Evolutionary conservation across 768 basidiomycete species (phyloP), one percentile per base, ranked within the genome.

Genomic region (Boletus tylopilopsis): DNA sequence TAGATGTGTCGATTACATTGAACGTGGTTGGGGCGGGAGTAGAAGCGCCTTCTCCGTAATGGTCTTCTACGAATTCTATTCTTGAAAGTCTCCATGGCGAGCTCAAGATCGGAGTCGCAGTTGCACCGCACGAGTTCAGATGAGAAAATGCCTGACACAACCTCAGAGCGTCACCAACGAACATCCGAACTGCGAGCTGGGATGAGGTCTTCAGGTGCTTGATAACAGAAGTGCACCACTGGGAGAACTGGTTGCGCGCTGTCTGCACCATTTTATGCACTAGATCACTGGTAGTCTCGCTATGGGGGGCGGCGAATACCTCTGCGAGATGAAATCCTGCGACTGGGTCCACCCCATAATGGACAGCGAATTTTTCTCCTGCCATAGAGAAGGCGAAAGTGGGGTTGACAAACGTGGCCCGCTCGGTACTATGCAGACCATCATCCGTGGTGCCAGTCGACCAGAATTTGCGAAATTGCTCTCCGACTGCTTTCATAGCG

Each of bases 1-100:
- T 70, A 27, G 68, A 68, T 12, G 67, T 67, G 36, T 68, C 57
- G 32, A 68, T 69, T 34, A 70, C 65, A 22, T 70, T 61, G 48
- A 68, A 70, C 15, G 23, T 48, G 8, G 58, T 57, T 10, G 67
- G 67, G 8, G 68, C 68, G 0, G 55, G 57, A 24, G 45, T 36
- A 15, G 42, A n/a, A 18, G 48, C 45, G 2, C 22, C 37, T 35
- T 48, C 19, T 16, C 54, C 53, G 30, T 68, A 68, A n/a, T 59
- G 50, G 2, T 19, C 40, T 18, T 50, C 53, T 1, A 66, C 60
- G 16, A 68, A 53, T 8, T 50, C 45, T 42, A 69, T 63, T 10
- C 33, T 56, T 9, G 60, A 49, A 4, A 32, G 34, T 29, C 42
- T 63, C 68, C 68, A 70, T 1, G 59, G 61, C 9, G 57, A 57